Evolutionary conservation across 257 asterid genomes (phyloP), one percentile per base, ranked within the genome.

Genomic region (Ehretia macrophylla): DNA sequence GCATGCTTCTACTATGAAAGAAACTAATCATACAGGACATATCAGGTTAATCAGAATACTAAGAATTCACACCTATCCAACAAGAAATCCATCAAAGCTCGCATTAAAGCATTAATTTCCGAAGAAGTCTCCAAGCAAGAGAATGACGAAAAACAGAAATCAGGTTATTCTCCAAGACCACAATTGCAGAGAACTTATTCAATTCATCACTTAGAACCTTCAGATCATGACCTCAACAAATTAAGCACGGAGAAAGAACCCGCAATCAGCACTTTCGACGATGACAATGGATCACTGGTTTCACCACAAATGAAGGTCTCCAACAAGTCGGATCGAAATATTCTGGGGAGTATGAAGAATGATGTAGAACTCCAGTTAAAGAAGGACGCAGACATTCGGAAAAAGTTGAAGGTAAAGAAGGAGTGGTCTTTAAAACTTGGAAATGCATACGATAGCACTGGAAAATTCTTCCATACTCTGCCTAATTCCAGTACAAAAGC

Each of bases 71-170:
- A n/a, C n/a, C n/a, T n/a, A n/a, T n/a, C n/a, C 12, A 71, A 76
- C 73, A 91, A 75, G 64, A 74, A 78, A 39, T 85, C 96, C 42
- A 70, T 83, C 10, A 82, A 62, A 73, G 70, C 83, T 4, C 85
- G 86, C 11, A 68, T 85, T 51, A 90, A 80, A 71, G 75, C 85
- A 27, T 58, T 84, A 52, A 61, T 81, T 17, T 68, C 80, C 6
- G 78, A 78, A 65, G 86, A 80, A 37, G 50, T 56, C 14, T 68
- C 72, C 4, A 66, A 67, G 68, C 79, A 66, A 45, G 68, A 57
- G 58, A 63, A 52, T 19, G 50, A 64, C 1, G 55, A 17, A 49
- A 45, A n/a, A 35, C 64, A 46, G 42, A 55, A 56, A 68, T 57
- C 72, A 56, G 77, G 69, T 19, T 35, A 47, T 50, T 59, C 70